Percentiles rank a stretch among this genome's conserved stretches.
phyloP scores from a whole-genome alignment of 1,139 yeast species.

The Zygotorulaspora mrakii region DNA sequence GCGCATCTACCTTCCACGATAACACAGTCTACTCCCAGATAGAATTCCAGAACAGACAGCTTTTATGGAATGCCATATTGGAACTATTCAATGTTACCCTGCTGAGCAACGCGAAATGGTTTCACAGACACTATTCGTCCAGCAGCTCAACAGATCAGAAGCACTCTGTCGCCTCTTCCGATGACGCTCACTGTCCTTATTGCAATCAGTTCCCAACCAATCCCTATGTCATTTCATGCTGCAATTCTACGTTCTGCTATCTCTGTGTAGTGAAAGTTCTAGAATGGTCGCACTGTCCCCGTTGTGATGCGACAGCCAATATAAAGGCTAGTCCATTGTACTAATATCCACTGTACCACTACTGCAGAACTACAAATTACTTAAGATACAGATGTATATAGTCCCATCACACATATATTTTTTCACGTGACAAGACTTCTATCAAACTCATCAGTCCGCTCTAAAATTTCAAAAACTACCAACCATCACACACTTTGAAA shows the following conservation, averaged over 20 bases:
- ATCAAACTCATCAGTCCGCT: no score
- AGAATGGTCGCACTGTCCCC: constrained; percentile 20
- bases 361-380: no score
- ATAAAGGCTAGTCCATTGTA: constrained; percentile 11
- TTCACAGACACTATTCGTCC: constrained; percentile 8
- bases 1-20: constrained; percentile 20
- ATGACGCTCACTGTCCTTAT: constrained; percentile 14
- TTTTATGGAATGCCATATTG: constrained; percentile 32
- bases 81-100: constrained; percentile 28
- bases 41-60: constrained; percentile 32
- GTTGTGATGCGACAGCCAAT: constrained; percentile 12
- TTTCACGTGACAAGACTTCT: no score
- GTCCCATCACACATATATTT: no score
- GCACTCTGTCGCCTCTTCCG: neutral
- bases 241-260: constrained; percentile 25
- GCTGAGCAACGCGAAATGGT: constrained; percentile 18
- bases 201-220: constrained; percentile 26
- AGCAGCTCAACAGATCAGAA: neutral
- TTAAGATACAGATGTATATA: no score
- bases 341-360: constrained; percentile 1
- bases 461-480: no score
- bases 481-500: no score
- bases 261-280: constrained; percentile 23
- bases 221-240: constrained; percentile 26
- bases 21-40: constrained; percentile 24